Evolutionary conservation across 208 protist species (phyloP).

Genomic region (Trypanosoma rangeli): DNA sequence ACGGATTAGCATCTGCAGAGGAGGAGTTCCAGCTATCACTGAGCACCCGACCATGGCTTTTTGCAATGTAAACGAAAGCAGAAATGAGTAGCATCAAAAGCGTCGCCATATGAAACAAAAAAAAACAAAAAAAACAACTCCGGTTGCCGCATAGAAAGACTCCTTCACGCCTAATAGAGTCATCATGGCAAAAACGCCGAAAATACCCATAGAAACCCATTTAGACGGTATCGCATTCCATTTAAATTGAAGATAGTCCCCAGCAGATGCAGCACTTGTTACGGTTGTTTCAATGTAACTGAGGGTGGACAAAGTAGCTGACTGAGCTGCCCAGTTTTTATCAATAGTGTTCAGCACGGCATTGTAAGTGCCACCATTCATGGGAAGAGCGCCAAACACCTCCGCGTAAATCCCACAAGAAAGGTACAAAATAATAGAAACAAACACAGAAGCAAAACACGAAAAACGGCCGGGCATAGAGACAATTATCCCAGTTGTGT

Average conservation of each 20-base stretch:
- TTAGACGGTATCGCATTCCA: slow-evolving; percentile 24
- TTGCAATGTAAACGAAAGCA: slow-evolving; percentile 5
- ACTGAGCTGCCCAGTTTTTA: slow-evolving; percentile 63
- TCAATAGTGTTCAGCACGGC: slow-evolving; percentile 76
- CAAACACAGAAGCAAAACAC: slow-evolving; percentile 30
- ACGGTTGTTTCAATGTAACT: slow-evolving; percentile 77
- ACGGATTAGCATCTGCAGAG: slow-evolving; percentile 15
- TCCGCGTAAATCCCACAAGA: slow-evolving; percentile 61
- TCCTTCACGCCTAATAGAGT: slow-evolving; percentile 66
- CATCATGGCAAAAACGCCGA: slow-evolving; percentile 56
- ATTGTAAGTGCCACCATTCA: slow-evolving; percentile 86
- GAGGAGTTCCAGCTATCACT: slow-evolving; percentile 12
- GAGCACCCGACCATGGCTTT: slow-evolving; percentile 8
- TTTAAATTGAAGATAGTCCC: slow-evolving; percentile 41
- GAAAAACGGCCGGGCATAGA: slow-evolving; percentile 44
- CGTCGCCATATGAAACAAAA: slow-evolving; percentile 61
- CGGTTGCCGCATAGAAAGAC: slow-evolving; percentile 53
- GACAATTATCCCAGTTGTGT: slow-evolving; percentile 41
- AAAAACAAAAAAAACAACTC: no score
- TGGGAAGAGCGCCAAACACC: slow-evolving; percentile 68
- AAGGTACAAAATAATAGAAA: slow-evolving; percentile 56
- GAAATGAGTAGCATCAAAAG: slow-evolving; percentile 44
- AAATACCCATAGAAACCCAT: slow-evolving; percentile 49
- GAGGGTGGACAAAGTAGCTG: slow-evolving; percentile 34
- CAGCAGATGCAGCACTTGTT: slow-evolving; percentile 45